A percentile compares a stretch with the other conserved stretches of the same genome.
Evolutionary conservation across 2,329 filamentous ascomycete genomes (phyloP).

Genomic region (Elsinoe ampelina): DNA sequence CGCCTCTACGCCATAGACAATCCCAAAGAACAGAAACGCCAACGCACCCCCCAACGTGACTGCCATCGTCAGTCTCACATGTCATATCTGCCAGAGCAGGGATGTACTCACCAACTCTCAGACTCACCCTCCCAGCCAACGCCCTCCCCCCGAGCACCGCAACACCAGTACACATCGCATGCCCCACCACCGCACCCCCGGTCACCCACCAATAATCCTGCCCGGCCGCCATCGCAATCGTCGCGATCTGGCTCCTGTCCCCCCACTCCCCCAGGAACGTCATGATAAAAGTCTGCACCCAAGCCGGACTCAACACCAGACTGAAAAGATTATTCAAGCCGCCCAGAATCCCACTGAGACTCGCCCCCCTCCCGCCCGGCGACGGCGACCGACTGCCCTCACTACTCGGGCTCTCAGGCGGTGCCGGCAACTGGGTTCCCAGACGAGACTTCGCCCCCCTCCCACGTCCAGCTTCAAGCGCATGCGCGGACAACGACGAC

Average conservation of each 20-base stretch:
- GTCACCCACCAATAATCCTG: conserved; percentile 99
- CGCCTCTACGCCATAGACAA: conserved; percentile 77
- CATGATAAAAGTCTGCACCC: conserved; percentile 99
- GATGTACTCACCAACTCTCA: conserved; percentile 78
- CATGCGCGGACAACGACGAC: conserved; percentile 59
- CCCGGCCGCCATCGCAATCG: conserved; percentile 96
- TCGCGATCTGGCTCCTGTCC: conserved; percentile 93
- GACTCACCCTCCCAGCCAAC: conserved; percentile 85
- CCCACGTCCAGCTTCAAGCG: conserved; percentile 69
- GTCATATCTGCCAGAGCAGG: neutral
- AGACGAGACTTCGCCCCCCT: conserved; percentile 62
- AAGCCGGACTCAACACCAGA: conserved; percentile 82
- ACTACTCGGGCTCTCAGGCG: conserved; percentile 19
- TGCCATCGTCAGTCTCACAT: conserved; percentile 34
- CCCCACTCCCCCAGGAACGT: conserved; percentile 98
- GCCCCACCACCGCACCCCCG: conserved; percentile 73
- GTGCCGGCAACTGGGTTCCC: conserved; percentile 16
- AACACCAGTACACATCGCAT: conserved; percentile 80
- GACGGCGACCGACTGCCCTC: conserved; percentile 9
- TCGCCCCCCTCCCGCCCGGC: conserved; percentile 14
- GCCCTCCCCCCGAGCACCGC: conserved; percentile 88
- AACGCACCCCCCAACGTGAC: conserved; percentile 86
- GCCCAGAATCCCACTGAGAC: conserved; percentile 41
- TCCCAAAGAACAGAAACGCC: conserved; percentile 81
- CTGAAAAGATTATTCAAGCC: conserved; percentile 81